Conservation (phyloP, 2,329 filamentous ascomycete species). For the Metarhizium robertsii region DNA sequence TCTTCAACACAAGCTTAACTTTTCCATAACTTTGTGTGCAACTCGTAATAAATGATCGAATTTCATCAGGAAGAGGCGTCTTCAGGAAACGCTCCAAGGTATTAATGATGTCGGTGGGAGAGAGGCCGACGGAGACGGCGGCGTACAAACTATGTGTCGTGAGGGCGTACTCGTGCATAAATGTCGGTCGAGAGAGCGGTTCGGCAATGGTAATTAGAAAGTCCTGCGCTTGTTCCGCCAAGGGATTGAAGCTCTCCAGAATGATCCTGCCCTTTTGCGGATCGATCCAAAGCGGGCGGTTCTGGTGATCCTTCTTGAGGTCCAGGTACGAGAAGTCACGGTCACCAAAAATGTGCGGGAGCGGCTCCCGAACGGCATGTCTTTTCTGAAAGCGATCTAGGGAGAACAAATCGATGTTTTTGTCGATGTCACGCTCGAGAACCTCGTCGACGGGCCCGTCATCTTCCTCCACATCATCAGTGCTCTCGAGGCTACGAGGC, state of each 20-base stretch:
- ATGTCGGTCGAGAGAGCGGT: slow-evolving; percentile 79
- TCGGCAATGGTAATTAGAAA: slow-evolving; percentile 95
- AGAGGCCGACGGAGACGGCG: slow-evolving; percentile 87
- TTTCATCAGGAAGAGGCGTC: slow-evolving; percentile 72
- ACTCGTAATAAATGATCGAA: slow-evolving; percentile 66
- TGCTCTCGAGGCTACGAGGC: slow-evolving; percentile 47
- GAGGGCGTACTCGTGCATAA: slow-evolving; percentile 87
- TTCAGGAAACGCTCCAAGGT: slow-evolving; percentile 85
- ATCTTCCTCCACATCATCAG: slow-evolving; percentile 40
- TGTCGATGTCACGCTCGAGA: slow-evolving; percentile 44
- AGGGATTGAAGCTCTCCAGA: slow-evolving; percentile 84
- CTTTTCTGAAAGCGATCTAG: slow-evolving; percentile 41
- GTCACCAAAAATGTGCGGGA: slow-evolving; percentile 37
- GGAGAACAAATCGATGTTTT: slow-evolving; percentile 52
- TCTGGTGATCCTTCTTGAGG: slow-evolving; percentile 80
- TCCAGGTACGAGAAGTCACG: slow-evolving; percentile 73
- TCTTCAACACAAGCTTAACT: slow-evolving; percentile 87
- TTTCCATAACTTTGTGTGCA: slow-evolving; percentile 91
- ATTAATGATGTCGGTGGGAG: slow-evolving; percentile 80
- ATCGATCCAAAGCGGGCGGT: slow-evolving; percentile 90
- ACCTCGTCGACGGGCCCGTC: slow-evolving; percentile 41
- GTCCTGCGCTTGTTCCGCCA: slow-evolving; percentile 80
- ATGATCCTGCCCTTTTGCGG: slow-evolving; percentile 79
- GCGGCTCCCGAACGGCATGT: slow-evolving; percentile 31
- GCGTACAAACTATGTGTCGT: slow-evolving; percentile 92